phyloP scores from a whole-genome alignment of 1,284 basidiomycete species.

The Puccinia triticina region DNA sequence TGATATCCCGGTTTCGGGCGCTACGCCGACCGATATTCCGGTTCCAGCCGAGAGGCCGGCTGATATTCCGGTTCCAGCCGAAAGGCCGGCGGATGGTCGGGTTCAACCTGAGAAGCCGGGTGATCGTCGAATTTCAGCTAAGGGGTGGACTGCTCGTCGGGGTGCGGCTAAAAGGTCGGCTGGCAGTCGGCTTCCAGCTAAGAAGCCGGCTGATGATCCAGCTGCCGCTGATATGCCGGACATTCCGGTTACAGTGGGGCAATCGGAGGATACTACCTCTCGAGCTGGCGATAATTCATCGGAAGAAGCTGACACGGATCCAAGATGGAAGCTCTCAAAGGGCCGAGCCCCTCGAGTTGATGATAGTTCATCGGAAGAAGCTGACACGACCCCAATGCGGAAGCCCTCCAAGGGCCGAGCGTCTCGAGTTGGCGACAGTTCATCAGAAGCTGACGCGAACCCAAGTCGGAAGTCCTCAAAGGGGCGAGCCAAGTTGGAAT shows the following conservation, averaged over 20 bases:
- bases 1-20: no score
- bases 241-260: background rate
- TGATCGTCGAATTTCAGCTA: no score
- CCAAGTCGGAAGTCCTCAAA: background rate
- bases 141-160: background rate
- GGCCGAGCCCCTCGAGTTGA: no score
- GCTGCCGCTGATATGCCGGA: background rate
- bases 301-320: no score
- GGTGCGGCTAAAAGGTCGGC: background rate
- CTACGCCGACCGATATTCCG: no score
- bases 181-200: background rate
- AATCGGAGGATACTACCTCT: background rate
- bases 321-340: no score
- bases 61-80: background rate
- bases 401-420: background rate
- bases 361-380: no score
- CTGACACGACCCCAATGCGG: no score
- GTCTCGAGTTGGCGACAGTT: no score
- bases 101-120: background rate
- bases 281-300: background rate
- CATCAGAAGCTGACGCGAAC: no score
- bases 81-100: background rate
- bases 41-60: background rate
- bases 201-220: background rate
- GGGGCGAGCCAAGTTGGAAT: background rate